Conservation (phyloP, 2,329 filamentous ascomycete genomes). For the Fusarium sublunatum region DNA sequence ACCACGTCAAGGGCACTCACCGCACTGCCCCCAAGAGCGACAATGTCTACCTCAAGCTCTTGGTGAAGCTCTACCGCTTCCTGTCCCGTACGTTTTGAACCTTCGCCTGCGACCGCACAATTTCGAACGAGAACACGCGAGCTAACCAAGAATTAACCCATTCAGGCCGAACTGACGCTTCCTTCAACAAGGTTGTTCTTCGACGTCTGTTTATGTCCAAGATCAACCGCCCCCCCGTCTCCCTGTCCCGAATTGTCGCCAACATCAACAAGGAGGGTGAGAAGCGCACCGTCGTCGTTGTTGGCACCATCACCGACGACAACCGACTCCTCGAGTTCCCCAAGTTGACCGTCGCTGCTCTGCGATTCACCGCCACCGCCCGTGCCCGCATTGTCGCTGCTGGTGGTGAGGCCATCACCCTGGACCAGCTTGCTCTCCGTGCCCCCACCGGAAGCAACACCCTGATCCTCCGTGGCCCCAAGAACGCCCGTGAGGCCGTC, state of each 20-base stretch:
- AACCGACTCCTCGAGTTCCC: slow-evolving; percentile 91
- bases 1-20: slow-evolving; percentile 79
- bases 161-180: slow-evolving; percentile 90
- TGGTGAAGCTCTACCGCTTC: slow-evolving; percentile 99
- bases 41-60: slow-evolving; percentile 96
- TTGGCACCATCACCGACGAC: slow-evolving; percentile 97
- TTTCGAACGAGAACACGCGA: slow-evolving; percentile 3
- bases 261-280: slow-evolving; percentile 74
- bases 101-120: background rate
- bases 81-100: slow-evolving; percentile 82
- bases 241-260: slow-evolving; percentile 86
- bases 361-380: slow-evolving; percentile 96
- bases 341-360: slow-evolving; percentile 92
- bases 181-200: slow-evolving; percentile 99
- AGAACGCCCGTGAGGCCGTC: slow-evolving; percentile 96
- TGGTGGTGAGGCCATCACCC: slow-evolving; percentile 93
- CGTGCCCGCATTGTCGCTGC: slow-evolving; percentile 93
- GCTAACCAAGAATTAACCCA: slow-evolving; percentile 18
- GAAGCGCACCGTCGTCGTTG: slow-evolving; percentile 90
- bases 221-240: slow-evolving; percentile 97
- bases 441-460: slow-evolving; percentile 97
- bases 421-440: slow-evolving; percentile 96
- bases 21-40: slow-evolving; percentile 97
- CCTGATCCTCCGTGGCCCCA: slow-evolving; percentile 94
- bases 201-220: slow-evolving; percentile 98